Evolutionary conservation across 73 alveolate genomes (phyloP), one percentile per base, ranked within the genome.

Genomic region (Paramecium pentaurelia): DNA sequence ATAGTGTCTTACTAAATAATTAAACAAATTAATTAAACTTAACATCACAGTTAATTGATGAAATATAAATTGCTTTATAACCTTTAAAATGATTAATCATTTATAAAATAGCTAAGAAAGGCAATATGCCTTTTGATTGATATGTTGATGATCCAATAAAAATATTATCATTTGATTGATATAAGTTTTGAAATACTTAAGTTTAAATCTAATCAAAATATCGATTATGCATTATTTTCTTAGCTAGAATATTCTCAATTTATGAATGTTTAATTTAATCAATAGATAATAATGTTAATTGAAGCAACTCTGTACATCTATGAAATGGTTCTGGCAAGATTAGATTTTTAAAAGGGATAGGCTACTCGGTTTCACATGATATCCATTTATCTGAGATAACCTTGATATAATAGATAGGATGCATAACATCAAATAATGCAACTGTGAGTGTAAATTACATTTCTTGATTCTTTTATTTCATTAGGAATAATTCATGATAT

Each of bases 311-410:
- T 1, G 97, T 96, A 42, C 93, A 96, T 18, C 98, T 97, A 49
- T 96, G 93, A 95, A 95, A 96, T 94, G 98, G 98, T 94, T 98
- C 99, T 22, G 99, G 99, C 71, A 99, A 94, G 88, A 99, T 97
- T 49, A 99, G 95, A 93, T 97, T 97, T 92, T 96, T 97, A 92
- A 99, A 99, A 77, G 99, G 95, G 42, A 98, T 96, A 0, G 99
- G 99, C 11, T 97, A 96, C 58, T 95, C 95, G 37, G 96, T 92
- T 92, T 98, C 99, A 60, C 99, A 97, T 70, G 93, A 92, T 70
- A 99, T 71, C 99, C 99, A 99, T 80, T 97, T 93, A 95, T 99
- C 99, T 68, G 99, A 95, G 7, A 98, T 96, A 0, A 93, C 86
- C 16, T 93, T 95, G 40, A 98, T 94, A 93, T 96, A 99, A 90